Percentiles rank a stretch among this genome's conserved stretches.
These are phyloP conservation scores for Neurospora terricola DNA, from an alignment of 495 filamentous ascomycete species.

Conservation along the genomic window DNA sequence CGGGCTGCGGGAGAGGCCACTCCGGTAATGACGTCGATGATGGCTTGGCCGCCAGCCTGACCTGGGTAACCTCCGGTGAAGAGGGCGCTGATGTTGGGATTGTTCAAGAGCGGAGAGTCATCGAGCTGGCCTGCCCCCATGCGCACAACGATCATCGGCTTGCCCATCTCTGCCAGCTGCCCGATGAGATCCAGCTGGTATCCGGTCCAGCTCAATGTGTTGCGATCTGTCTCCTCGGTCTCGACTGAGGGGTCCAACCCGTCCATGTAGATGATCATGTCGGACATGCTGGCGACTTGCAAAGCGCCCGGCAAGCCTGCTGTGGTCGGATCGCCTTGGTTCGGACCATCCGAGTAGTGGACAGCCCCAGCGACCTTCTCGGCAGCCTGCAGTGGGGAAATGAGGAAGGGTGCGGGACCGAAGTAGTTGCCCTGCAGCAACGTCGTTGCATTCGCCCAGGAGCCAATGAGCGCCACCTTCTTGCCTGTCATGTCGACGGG, in stretches of 20 bases:
- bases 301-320: conserved; percentile 43
- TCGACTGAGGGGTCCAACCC: conserved; percentile 31
- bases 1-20: conserved; percentile 44
- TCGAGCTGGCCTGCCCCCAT: conserved; percentile 45
- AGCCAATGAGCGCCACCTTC: conserved; percentile 32
- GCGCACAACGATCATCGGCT: conserved; percentile 30
- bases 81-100: conserved; percentile 42
- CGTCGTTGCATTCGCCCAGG: conserved; percentile 25
- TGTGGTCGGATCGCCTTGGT: conserved; percentile 34
- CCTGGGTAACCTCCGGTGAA: conserved; percentile 46
- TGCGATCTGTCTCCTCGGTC: conserved; percentile 29
- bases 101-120: conserved; percentile 36
- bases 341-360: conserved; percentile 16
- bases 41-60: conserved; percentile 42
- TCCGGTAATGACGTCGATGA: conserved; percentile 44
- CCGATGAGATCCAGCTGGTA: conserved; percentile 28
- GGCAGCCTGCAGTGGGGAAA: conserved; percentile 26
- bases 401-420: conserved; percentile 26
- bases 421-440: conserved; percentile 33
- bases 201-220: conserved; percentile 30
- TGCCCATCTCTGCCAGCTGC: conserved; percentile 21
- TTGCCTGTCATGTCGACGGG: conserved; percentile 16
- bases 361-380: conserved; percentile 17
- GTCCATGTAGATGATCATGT: conserved; percentile 32
- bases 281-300: conserved; percentile 23